Evolutionary conservation across 257 asterid species (phyloP).

Genomic region (Knoxia roxburghii): DNA sequence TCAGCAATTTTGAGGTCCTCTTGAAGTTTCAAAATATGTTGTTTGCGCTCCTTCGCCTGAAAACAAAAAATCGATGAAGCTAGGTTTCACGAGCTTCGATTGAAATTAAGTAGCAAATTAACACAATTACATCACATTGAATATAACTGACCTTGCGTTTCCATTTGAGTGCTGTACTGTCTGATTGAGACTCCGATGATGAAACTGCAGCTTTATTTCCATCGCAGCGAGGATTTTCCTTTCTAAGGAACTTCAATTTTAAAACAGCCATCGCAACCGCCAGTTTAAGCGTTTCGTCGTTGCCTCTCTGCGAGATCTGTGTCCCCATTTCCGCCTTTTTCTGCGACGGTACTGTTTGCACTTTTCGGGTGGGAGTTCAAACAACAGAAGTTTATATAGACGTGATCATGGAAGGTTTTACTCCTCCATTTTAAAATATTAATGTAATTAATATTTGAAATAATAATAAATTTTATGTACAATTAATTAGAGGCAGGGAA

Average conservation of each 20-base stretch:
- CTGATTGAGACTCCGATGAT: conserved; percentile 26
- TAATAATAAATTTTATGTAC: too few relatives aligned
- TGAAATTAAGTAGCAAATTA: neutral
- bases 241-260: conserved; percentile 51
- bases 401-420: too few relatives aligned
- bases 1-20: conserved; percentile 80
- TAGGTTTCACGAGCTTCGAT: conserved; percentile 1
- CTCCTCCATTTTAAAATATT: too few relatives aligned
- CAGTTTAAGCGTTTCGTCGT: conserved; percentile 51
- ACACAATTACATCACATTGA: neutral
- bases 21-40: conserved; percentile 63
- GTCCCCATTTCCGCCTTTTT: conserved; percentile 21
- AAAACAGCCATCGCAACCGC: conserved; percentile 67
- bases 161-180: conserved; percentile 61
- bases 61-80: conserved; percentile 15
- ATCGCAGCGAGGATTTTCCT: conserved; percentile 16
- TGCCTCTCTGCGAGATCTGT: too few relatives aligned
- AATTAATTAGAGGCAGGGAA: too few relatives aligned
- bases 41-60: conserved; percentile 80
- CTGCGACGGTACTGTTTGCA: too few relatives aligned
- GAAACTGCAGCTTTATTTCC: neutral
- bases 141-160: conserved; percentile 63
- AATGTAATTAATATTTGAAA: too few relatives aligned
- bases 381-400: too few relatives aligned
- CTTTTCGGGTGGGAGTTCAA: too few relatives aligned